These are phyloP conservation scores for Aphanomyces stellatus DNA, from an alignment of 352 stramenopile genomes.

Conservation along the genomic window DNA sequence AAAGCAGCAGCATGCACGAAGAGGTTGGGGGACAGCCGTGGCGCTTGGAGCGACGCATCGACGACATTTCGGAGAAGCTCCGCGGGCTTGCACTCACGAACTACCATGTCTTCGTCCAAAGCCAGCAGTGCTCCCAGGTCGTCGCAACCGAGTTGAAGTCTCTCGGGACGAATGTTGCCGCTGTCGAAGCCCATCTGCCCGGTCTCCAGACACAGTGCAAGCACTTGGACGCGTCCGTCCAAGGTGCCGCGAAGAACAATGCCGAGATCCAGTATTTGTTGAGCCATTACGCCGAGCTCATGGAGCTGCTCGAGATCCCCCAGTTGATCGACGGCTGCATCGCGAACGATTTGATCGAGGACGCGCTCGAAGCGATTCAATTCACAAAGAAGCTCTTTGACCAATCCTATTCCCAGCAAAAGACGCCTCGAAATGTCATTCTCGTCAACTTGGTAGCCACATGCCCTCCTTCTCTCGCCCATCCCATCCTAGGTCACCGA, in stretches of 20 bases:
- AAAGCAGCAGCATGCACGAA: not conserved
- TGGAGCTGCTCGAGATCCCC: constrained; percentile 97
- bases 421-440: constrained; percentile 35
- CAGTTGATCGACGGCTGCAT: constrained; percentile 96
- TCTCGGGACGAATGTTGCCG: constrained; percentile 57
- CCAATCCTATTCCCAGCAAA: constrained; percentile 1
- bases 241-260: constrained; percentile 52
- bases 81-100: constrained; percentile 37
- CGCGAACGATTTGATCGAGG: constrained; percentile 94
- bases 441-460: constrained; percentile 43
- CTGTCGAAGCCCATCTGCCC: constrained; percentile 42
- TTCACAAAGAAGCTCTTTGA: constrained; percentile 57
- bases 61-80: constrained; percentile 4
- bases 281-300: constrained; percentile 83
- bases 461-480: not conserved
- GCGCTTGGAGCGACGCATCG: constrained; percentile 4
- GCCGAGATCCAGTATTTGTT: constrained; percentile 86
- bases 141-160: constrained; percentile 68
- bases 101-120: constrained; percentile 89
- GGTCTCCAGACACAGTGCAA: constrained; percentile 46
- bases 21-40: constrained; percentile 4
- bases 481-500: constrained; percentile 34
- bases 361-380: constrained; percentile 92
- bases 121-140: constrained; percentile 74
- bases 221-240: constrained; percentile 43